Evolutionary conservation across 2,329 filamentous ascomycete genomes (phyloP).

Genomic region (Immersiporthe knoxdaviesiana): DNA sequence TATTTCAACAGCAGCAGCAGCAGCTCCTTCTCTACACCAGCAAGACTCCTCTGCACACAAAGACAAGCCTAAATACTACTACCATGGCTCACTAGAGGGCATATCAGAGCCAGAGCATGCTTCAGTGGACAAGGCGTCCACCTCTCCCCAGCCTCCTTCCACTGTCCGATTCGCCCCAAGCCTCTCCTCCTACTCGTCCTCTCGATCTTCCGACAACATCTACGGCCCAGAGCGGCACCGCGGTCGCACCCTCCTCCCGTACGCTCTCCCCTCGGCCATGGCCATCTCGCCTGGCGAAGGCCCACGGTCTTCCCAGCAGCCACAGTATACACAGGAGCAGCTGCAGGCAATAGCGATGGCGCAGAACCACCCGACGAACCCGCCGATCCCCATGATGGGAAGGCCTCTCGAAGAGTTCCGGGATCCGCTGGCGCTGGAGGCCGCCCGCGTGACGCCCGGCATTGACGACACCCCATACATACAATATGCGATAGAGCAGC

Average conservation of each 20-base stretch:
- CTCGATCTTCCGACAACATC: conserved; percentile 44
- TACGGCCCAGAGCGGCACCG: conserved; percentile 50
- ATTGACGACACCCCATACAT: conserved; percentile 87
- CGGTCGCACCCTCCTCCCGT: conserved; percentile 38
- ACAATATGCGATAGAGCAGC: conserved; percentile 83
- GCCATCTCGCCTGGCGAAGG: conserved; percentile 33
- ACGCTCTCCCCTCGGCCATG: conserved; percentile 28
- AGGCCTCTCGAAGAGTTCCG: conserved; percentile 45
- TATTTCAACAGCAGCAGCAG: conserved; percentile 26
- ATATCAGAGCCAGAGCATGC: conserved; percentile 32
- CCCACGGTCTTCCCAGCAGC: conserved; percentile 30
- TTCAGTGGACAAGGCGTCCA: conserved; percentile 35
- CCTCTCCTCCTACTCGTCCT: conserved; percentile 41
- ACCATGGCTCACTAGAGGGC: conserved; percentile 31
- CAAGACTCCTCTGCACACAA: conserved; percentile 30
- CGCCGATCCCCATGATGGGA: conserved; percentile 20
- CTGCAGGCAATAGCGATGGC: conserved; percentile 29
- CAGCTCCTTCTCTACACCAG: conserved; percentile 26
- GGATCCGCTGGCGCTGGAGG: conserved; percentile 55
- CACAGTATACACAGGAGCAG: conserved; percentile 31
- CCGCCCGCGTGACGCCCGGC: conserved; percentile 68
- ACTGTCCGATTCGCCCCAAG: conserved; percentile 43
- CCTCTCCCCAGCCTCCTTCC: conserved; percentile 43
- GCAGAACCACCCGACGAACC: conserved; percentile 16
- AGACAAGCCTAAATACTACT: conserved; percentile 25